Evolutionary conservation across 768 basidiomycete species (phyloP).

Genomic region (Leucosporidium yakuticum): DNA sequence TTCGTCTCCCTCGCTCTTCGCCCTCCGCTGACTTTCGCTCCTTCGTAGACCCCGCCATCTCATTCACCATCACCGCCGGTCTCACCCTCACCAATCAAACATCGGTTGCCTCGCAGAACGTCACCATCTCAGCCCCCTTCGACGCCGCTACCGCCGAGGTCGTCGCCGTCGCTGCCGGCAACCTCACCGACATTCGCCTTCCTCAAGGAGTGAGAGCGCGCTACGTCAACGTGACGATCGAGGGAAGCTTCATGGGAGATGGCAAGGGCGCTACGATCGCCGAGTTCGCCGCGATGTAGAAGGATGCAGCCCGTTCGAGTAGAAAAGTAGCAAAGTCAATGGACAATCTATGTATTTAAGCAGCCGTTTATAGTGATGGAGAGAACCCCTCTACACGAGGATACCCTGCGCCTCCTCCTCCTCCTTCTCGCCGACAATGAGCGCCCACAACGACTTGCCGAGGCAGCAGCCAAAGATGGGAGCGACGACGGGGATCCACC

Average conservation of each 20-base stretch:
- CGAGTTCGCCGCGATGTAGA: slow-evolving; percentile 24
- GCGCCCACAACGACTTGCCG: background rate
- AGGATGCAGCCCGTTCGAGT: background rate
- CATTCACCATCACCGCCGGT: slow-evolving; percentile 10
- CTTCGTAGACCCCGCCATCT: slow-evolving; percentile 12
- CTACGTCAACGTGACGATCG: slow-evolving; percentile 26
- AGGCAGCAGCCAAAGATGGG: background rate
- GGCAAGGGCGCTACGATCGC: slow-evolving; percentile 19
- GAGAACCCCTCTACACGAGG: too few relatives aligned
- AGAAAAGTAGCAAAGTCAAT: background rate
- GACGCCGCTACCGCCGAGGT: slow-evolving; percentile 1
- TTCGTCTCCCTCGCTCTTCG: background rate
- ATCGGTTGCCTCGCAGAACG: background rate
- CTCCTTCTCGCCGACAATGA: background rate
- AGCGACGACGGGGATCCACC: background rate
- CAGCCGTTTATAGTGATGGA: too few relatives aligned
- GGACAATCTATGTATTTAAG: background rate
- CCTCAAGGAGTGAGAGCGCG: background rate
- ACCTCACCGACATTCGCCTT: slow-evolving; percentile 20
- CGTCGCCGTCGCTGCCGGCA: slow-evolving; percentile 15
- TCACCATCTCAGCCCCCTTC: slow-evolving; percentile 7
- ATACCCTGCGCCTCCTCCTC: too few relatives aligned
- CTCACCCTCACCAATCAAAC: slow-evolving; percentile 10
- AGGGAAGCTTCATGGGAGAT: slow-evolving; percentile 5
- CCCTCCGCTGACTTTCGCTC: background rate